These are phyloP conservation scores for Colletotrichum truncatum DNA, from an alignment of 2,329 filamentous ascomycete genomes.

Conservation along the genomic window DNA sequence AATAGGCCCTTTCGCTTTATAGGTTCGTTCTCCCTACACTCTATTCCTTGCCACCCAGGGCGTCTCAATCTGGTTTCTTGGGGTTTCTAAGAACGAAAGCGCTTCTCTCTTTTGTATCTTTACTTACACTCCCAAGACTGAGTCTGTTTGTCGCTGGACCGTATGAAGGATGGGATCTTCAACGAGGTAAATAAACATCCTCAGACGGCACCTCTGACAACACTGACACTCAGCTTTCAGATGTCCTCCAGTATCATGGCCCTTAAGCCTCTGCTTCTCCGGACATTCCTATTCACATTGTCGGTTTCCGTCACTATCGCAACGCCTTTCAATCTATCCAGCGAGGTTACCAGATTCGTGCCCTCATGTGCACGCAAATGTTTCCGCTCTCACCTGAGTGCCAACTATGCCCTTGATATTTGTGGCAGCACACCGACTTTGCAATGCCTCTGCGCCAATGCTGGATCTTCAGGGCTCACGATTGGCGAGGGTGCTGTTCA, in stretches of 20 bases:
- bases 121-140: slow-evolving; percentile 13
- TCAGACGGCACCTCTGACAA: neutral
- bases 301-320: slow-evolving; percentile 36
- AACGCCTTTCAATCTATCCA: slow-evolving; percentile 42
- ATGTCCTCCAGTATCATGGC: slow-evolving; percentile 56
- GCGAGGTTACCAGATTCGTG: slow-evolving; percentile 53
- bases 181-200: slow-evolving; percentile 12
- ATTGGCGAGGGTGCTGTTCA: slow-evolving; percentile 76
- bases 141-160: slow-evolving; percentile 1
- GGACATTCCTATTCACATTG: slow-evolving; percentile 41
- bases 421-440: slow-evolving; percentile 63
- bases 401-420: slow-evolving; percentile 60
- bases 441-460: slow-evolving; percentile 70
- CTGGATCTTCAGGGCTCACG: slow-evolving; percentile 70
- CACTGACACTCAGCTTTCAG: slow-evolving; percentile 35
- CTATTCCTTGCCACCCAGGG: neutral
- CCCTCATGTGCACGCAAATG: slow-evolving; percentile 69
- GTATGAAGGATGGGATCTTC: slow-evolving; percentile 34
- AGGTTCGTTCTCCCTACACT: slow-evolving; percentile 11
- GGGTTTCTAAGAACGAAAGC: neutral
- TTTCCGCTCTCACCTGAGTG: slow-evolving; percentile 68
- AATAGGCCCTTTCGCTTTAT: slow-evolving; percentile 13
- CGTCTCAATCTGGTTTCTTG: neutral
- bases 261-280: slow-evolving; percentile 42
- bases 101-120: neutral